These are phyloP conservation scores for Emergomyces orientalis DNA, from an alignment of 2,329 filamentous ascomycete species.

Conservation along the genomic window DNA sequence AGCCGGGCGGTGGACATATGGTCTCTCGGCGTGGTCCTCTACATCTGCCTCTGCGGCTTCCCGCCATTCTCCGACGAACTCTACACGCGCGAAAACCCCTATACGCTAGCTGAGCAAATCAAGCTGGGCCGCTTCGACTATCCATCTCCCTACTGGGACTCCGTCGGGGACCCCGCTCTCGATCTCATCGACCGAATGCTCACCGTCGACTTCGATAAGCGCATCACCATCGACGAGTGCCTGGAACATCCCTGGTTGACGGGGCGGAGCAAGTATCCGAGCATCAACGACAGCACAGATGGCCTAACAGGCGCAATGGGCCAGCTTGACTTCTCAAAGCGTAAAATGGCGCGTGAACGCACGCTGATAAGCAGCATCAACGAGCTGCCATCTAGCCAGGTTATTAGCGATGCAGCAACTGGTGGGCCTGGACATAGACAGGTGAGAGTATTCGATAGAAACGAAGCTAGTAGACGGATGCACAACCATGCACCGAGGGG, in stretches of 20 bases:
- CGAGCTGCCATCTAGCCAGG: conserved; percentile 54
- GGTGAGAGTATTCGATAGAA: conserved; percentile 69
- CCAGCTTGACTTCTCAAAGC: conserved; percentile 70
- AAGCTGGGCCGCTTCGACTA: conserved; percentile 85
- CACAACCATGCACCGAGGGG: conserved; percentile 34
- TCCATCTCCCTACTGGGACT: conserved; percentile 92
- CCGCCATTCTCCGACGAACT: conserved; percentile 96
- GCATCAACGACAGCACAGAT: conserved; percentile 76
- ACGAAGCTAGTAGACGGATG: conserved; percentile 42
- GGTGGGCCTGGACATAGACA: conserved; percentile 30
- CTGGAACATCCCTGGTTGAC: conserved; percentile 85
- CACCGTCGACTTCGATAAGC: conserved; percentile 70
- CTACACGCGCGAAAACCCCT: conserved; percentile 70
- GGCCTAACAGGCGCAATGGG: conserved; percentile 81
- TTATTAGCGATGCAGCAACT: conserved; percentile 43
- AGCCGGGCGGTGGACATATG: conserved; percentile 92
- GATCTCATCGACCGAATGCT: conserved; percentile 95
- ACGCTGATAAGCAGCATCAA: conserved; percentile 79
- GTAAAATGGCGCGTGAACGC: conserved; percentile 70
- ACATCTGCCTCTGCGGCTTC: conserved; percentile 94
- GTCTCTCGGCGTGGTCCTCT: conserved; percentile 95
- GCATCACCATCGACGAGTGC: conserved; percentile 84
- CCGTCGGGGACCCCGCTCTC: conserved; percentile 73
- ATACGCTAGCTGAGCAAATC: conserved; percentile 80
- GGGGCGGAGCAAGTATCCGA: conserved; percentile 41